Percentiles rank a stretch among this genome's conserved stretches.
phyloP scores from a whole-genome alignment of 1,139 yeast species.

The Pichia sp. region DNA sequence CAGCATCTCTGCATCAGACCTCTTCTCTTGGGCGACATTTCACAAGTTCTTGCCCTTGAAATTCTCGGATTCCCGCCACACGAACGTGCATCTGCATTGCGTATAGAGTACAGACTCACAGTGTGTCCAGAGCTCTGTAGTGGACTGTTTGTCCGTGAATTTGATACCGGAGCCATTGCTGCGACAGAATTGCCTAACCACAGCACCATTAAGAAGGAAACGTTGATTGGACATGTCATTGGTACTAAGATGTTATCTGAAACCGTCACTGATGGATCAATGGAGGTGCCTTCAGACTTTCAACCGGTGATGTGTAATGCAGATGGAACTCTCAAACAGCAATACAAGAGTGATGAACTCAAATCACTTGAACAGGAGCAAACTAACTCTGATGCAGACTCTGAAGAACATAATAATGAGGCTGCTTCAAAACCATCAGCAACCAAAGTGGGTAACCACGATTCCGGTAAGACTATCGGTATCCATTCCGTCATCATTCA shows the following conservation, averaged over 20 bases:
- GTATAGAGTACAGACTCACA: slow-evolving; percentile 60
- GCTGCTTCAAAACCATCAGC: background rate
- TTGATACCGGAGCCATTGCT: slow-evolving; percentile 25
- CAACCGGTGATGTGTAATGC: slow-evolving; percentile 5
- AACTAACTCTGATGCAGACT: slow-evolving; percentile 35
- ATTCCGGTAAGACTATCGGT: slow-evolving; percentile 67
- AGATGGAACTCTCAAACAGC: slow-evolving; percentile 21
- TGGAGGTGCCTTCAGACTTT: slow-evolving; percentile 47
- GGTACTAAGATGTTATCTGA: slow-evolving; percentile 64
- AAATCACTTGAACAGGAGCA: slow-evolving; percentile 23
- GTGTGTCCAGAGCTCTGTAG: slow-evolving; percentile 87
- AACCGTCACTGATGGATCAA: slow-evolving; percentile 54
- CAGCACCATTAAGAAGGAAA: slow-evolving; percentile 51
- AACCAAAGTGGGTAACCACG: slow-evolving; percentile 64
- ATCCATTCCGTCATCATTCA: slow-evolving; percentile 77
- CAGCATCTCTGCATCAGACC: slow-evolving; percentile 78
- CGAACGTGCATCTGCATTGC: slow-evolving; percentile 62
- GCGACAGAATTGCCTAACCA: slow-evolving; percentile 36
- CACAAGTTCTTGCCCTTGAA: slow-evolving; percentile 57
- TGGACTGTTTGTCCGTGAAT: slow-evolving; percentile 76
- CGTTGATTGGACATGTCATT: slow-evolving; percentile 73
- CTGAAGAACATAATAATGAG: background rate
- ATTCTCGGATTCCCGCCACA: slow-evolving; percentile 58
- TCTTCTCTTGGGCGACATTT: slow-evolving; percentile 60
- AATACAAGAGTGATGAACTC: slow-evolving; percentile 11